Conservation (phyloP, 495 filamentous ascomycete genomes). For the Tuber borchii region DNA sequence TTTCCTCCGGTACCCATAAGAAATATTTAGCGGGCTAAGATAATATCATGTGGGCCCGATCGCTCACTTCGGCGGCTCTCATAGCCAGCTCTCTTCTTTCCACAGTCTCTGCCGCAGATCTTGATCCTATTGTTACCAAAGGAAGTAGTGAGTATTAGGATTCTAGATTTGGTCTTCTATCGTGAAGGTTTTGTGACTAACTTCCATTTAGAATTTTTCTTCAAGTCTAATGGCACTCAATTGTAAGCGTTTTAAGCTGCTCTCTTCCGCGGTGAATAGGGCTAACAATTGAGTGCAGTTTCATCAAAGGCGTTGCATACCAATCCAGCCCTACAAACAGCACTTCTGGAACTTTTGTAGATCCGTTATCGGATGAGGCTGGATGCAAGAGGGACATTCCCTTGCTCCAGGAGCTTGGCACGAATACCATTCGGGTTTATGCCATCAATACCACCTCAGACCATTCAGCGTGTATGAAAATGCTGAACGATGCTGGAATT, state of each 20-base stretch:
- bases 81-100: constrained; percentile 45
- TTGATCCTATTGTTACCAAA: constrained; percentile 63
- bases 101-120: constrained; percentile 49
- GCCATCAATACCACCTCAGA: constrained; percentile 72
- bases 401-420: constrained; percentile 64
- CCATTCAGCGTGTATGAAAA: constrained; percentile 77
- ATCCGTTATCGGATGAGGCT: constrained; percentile 64
- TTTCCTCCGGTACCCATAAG: constrained; percentile 1
- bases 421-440: constrained; percentile 91
- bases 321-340: constrained; percentile 54
- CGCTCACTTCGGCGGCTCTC: constrained; percentile 23
- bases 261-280: not conserved
- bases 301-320: constrained; percentile 85
- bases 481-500: constrained; percentile 79
- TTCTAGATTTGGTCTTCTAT: not conserved
- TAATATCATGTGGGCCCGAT: constrained; percentile 18
- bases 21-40: not conserved
- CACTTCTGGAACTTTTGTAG: constrained; percentile 47
- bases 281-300: constrained; percentile 43
- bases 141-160: constrained; percentile 38
- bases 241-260: constrained; percentile 53
- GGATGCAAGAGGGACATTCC: constrained; percentile 77
- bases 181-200: constrained; percentile 8
- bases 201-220: constrained; percentile 62
- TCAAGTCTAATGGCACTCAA: constrained; percentile 61